Evolutionary conservation across 805 yeast genomes (phyloP).

Genomic region (Candida corydali): DNA sequence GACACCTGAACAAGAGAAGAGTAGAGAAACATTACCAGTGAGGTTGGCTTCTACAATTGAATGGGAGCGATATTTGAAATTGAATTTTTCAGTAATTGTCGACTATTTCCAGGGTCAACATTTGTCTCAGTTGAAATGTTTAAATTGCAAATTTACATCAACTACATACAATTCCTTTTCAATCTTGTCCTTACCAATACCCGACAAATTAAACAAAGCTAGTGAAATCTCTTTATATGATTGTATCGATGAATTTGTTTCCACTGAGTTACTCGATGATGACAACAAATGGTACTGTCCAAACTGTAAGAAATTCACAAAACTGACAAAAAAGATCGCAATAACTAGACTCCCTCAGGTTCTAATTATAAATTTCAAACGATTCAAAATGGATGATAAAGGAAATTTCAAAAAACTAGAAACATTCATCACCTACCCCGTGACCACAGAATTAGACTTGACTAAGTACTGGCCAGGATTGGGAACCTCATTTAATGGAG

Average conservation of each 20-base stretch:
- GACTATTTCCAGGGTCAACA: slow-evolving; percentile 88
- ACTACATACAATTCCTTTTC: slow-evolving; percentile 85
- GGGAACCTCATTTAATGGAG: slow-evolving; percentile 24
- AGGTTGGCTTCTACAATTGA: slow-evolving; percentile 83
- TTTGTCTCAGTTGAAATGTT: slow-evolving; percentile 71
- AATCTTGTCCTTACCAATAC: slow-evolving; percentile 75
- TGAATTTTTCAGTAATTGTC: slow-evolving; percentile 75
- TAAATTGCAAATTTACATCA: slow-evolving; percentile 69
- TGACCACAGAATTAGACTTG: slow-evolving; percentile 50
- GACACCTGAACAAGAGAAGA: slow-evolving; percentile 59
- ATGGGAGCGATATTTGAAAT: slow-evolving; percentile 83
- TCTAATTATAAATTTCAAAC: slow-evolving; percentile 77
- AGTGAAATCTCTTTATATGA: slow-evolving; percentile 42
- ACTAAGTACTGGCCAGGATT: slow-evolving; percentile 68
- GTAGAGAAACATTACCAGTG: slow-evolving; percentile 68
- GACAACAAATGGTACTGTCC: slow-evolving; percentile 88
- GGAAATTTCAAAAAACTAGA: slow-evolving; percentile 55
- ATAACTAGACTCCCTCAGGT: slow-evolving; percentile 78
- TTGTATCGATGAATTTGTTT: slow-evolving; percentile 75
- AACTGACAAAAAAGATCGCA: slow-evolving; percentile 62
- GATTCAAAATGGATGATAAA: slow-evolving; percentile 55
- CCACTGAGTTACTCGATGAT: slow-evolving; percentile 67
- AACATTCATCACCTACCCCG: slow-evolving; percentile 65
- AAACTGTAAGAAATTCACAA: slow-evolving; percentile 57
- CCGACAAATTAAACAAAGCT: slow-evolving; percentile 33